These are phyloP conservation scores for Verticillium alfalfae DNA, from an alignment of 2,329 filamentous ascomycete species.

Conservation along the genomic window DNA sequence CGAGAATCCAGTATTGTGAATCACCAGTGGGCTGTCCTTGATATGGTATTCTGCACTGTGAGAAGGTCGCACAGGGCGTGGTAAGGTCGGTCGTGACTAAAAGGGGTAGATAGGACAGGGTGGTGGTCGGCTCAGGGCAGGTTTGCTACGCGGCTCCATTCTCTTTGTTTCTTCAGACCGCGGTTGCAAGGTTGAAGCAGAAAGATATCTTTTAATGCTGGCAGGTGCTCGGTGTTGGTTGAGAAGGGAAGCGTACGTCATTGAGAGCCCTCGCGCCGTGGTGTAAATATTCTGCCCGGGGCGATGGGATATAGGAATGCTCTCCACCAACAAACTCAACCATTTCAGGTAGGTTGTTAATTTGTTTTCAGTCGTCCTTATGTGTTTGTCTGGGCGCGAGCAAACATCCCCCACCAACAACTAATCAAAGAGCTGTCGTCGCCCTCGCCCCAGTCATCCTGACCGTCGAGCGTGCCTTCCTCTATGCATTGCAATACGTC, in stretches of 20 bases:
- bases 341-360: no score
- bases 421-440: constrained; percentile 43
- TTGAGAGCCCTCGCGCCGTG: no score
- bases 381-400: background rate
- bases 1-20: background rate
- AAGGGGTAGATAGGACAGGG: background rate
- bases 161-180: no score
- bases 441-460: constrained; percentile 66
- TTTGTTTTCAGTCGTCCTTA: background rate
- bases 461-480: constrained; percentile 58
- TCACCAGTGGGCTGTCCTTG: background rate
- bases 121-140: no score
- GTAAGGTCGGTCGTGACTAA: background rate
- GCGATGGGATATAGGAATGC: no score
- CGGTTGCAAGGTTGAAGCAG: background rate
- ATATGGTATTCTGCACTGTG: background rate
- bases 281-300: no score
- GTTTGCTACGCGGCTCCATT: no score
- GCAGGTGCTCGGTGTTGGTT: background rate
- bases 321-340: no score
- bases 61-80: background rate
- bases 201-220: background rate
- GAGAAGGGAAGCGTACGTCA: no score
- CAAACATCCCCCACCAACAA: constrained; percentile 67
- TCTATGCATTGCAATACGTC: constrained; percentile 44